Evolutionary conservation across 345 rosid genomes (phyloP).

Genomic region (Microcos paniculata): DNA sequence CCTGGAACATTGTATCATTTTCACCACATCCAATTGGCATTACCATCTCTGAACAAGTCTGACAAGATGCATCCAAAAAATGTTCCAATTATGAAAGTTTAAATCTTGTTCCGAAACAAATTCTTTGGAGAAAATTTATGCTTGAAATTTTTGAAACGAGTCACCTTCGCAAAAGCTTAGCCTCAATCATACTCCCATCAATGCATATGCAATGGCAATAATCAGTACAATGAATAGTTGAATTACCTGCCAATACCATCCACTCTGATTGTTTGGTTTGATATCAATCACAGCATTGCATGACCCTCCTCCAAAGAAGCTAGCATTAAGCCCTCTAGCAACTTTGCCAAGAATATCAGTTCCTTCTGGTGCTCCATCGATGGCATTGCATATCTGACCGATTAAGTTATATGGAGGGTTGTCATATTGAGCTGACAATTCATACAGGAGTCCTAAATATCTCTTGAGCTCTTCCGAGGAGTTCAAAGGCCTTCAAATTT

Average conservation of each 20-base stretch:
- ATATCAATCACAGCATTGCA: conserved; percentile 32
- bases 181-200: not conserved
- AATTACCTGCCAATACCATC: not conserved
- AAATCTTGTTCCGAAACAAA: not conserved
- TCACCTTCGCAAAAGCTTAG: no score
- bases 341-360: conserved; percentile 30
- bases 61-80: conserved; percentile 5
- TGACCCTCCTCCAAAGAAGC: conserved; percentile 24
- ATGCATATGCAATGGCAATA: not conserved
- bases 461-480: conserved; percentile 26
- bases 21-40: conserved; percentile 45
- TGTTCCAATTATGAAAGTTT: not conserved
- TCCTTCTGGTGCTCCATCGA: conserved; percentile 28
- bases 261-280: not conserved
- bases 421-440: conserved; percentile 36
- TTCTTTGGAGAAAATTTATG: not conserved
- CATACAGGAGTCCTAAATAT: conserved; percentile 23
- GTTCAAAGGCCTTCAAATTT: conserved; percentile 7
- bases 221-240: not conserved
- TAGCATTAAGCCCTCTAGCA: conserved; percentile 37
- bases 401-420: conserved; percentile 30
- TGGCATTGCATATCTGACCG: conserved; percentile 27
- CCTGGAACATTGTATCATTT: conserved; percentile 50
- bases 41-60: conserved; percentile 64
- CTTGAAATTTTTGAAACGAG: no score